These are phyloP conservation scores for Metschnikowia gelsemii DNA, from an alignment of 805 yeast genomes.

Conservation along the genomic window DNA sequence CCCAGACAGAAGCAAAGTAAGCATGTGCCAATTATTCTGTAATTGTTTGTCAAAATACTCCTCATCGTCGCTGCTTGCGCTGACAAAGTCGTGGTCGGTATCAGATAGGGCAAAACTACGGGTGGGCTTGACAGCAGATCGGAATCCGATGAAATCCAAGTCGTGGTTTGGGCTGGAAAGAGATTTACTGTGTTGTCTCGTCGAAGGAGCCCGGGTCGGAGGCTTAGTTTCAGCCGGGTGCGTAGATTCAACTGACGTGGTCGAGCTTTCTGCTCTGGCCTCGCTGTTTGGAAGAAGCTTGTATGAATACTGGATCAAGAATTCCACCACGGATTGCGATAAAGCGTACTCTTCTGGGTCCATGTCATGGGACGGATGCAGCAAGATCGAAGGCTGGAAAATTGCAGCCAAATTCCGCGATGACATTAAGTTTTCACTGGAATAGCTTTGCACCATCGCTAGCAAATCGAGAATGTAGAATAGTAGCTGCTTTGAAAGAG, in stretches of 20 bases:
- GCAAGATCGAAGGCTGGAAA: constrained; percentile 92
- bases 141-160: constrained; percentile 40
- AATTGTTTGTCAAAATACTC: constrained; percentile 4
- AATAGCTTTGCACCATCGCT: constrained; percentile 77
- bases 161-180: constrained; percentile 31
- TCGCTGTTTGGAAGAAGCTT: constrained; percentile 61
- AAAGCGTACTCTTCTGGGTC: constrained; percentile 87
- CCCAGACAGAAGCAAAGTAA: background rate
- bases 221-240: constrained; percentile 15
- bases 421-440: constrained; percentile 83
- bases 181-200: constrained; percentile 37
- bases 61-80: constrained; percentile 22
- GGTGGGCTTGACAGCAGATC: constrained; percentile 17
- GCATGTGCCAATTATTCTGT: constrained; percentile 3
- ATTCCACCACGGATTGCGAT: constrained; percentile 83
- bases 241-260: constrained; percentile 5
- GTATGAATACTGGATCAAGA: constrained; percentile 82
- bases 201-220: constrained; percentile 9
- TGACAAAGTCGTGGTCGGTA: constrained; percentile 18
- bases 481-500: constrained; percentile 74
- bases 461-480: constrained; percentile 84
- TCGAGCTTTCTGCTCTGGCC: constrained; percentile 3
- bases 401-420: constrained; percentile 92
- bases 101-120: constrained; percentile 18
- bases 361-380: constrained; percentile 92